Conservation (phyloP, 345 rosid species). For the Alliaria petiolata region DNA sequence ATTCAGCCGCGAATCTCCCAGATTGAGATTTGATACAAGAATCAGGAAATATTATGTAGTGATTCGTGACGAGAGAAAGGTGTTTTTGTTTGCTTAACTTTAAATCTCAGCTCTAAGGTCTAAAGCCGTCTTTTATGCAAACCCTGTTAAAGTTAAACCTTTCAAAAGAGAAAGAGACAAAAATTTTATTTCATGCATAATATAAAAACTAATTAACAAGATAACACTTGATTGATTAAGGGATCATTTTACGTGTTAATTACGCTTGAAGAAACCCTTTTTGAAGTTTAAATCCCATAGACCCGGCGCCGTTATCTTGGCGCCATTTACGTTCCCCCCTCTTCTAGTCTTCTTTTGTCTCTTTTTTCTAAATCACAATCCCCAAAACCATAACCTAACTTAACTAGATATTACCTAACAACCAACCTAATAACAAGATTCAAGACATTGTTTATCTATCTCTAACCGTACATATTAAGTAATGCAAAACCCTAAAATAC, state of each 20-base stretch:
- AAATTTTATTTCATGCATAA: neutral
- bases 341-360: conserved; percentile 16
- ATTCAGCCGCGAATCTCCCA: conserved; percentile 20
- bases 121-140: conserved; percentile 17
- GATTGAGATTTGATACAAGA: conserved; percentile 2
- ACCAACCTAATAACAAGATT: conserved; percentile 2
- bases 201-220: neutral
- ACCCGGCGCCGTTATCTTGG: conserved; percentile 33
- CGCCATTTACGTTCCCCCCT: conserved; percentile 21
- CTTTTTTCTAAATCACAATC: conserved; percentile 14
- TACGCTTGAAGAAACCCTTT: neutral
- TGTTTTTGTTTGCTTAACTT: conserved; percentile 17
- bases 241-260: conserved; percentile 7
- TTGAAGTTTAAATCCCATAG: neutral
- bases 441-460: neutral
- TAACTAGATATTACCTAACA: conserved; percentile 18
- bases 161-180: neutral
- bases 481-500: neutral
- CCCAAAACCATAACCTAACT: conserved; percentile 26
- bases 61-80: neutral
- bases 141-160: neutral
- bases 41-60: neutral
- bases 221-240: neutral
- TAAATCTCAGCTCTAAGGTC: conserved; percentile 11
- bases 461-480: neutral